Conservation (phyloP, 805 yeast genomes). For the Saccharomycopsis lassenensis region DNA sequence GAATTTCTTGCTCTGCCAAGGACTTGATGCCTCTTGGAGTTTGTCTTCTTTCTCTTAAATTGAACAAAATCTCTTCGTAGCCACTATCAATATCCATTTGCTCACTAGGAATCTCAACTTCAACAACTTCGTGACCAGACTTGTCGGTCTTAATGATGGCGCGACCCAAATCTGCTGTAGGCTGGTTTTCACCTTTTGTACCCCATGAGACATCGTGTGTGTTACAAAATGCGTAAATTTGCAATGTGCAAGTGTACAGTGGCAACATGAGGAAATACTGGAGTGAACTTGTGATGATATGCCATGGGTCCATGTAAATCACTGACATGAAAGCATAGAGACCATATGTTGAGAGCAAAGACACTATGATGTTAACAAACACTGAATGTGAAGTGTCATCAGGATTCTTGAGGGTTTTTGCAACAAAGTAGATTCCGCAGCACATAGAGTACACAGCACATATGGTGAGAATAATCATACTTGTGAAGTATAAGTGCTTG, state of each 20-base stretch:
- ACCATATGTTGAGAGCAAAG: constrained; percentile 86
- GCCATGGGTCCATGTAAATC: constrained; percentile 94
- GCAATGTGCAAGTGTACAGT: constrained; percentile 82
- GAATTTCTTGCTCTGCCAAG: constrained; percentile 28
- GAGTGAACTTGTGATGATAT: constrained; percentile 70
- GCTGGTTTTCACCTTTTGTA: constrained; percentile 86
- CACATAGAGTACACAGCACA: constrained; percentile 75
- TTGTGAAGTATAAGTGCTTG: constrained; percentile 56
- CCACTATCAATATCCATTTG: constrained; percentile 73
- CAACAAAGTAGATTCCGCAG: constrained; percentile 75
- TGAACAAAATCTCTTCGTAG: constrained; percentile 63
- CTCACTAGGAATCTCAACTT: constrained; percentile 60
- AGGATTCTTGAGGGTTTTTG: constrained; percentile 34
- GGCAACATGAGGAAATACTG: constrained; percentile 90
- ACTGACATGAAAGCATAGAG: constrained; percentile 73
- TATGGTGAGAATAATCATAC: constrained; percentile 62
- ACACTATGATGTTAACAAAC: constrained; percentile 69
- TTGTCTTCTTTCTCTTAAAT: constrained; percentile 59
- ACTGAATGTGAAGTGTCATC: constrained; percentile 32
- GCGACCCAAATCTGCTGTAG: constrained; percentile 58
- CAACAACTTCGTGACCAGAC: constrained; percentile 75
- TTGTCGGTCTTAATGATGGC: constrained; percentile 76
- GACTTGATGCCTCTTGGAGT: constrained; percentile 41
- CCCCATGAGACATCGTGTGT: constrained; percentile 99
- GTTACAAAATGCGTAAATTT: constrained; percentile 94